Evolutionary conservation across 208 protist genomes (phyloP).

Genomic region (Trypanosoma melophagium): DNA sequence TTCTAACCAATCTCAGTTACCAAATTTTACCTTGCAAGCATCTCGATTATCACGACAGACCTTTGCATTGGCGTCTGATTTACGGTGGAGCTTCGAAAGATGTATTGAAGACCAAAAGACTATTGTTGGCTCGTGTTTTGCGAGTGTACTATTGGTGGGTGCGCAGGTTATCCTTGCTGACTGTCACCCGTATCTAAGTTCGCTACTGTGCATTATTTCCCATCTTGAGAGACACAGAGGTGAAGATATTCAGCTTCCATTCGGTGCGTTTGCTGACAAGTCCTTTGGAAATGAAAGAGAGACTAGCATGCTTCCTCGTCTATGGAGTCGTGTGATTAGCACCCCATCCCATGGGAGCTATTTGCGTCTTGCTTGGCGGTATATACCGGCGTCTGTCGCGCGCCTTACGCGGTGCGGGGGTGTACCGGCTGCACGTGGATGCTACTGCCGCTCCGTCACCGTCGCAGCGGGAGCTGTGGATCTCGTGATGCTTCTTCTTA

Average conservation of each 20-base stretch:
- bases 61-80: conserved; percentile 14
- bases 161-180: conserved; percentile 13
- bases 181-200: conserved; percentile 18
- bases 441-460: conserved; percentile 11
- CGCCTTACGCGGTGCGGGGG: not conserved
- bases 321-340: conserved; percentile 10
- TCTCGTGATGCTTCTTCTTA: conserved; percentile 9
- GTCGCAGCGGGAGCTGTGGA: conserved; percentile 7
- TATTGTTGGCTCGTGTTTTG: conserved; percentile 2
- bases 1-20: not conserved
- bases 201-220: conserved; percentile 1
- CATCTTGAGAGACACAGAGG: not conserved
- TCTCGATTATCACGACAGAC: not conserved
- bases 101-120: not conserved
- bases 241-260: conserved; percentile 11
- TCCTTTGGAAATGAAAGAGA: conserved; percentile 8
- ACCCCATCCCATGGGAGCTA: not conserved
- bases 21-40: not conserved
- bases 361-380: conserved; percentile 19
- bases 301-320: not conserved
- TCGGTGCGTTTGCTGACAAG: conserved; percentile 5
- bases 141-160: conserved; percentile 14
- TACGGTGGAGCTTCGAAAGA: conserved; percentile 10
- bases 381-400: conserved; percentile 12
- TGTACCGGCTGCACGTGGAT: not conserved